phyloP scores from a whole-genome alignment of 495 filamentous ascomycete genomes.

The Hyaloscypha variabilis region DNA sequence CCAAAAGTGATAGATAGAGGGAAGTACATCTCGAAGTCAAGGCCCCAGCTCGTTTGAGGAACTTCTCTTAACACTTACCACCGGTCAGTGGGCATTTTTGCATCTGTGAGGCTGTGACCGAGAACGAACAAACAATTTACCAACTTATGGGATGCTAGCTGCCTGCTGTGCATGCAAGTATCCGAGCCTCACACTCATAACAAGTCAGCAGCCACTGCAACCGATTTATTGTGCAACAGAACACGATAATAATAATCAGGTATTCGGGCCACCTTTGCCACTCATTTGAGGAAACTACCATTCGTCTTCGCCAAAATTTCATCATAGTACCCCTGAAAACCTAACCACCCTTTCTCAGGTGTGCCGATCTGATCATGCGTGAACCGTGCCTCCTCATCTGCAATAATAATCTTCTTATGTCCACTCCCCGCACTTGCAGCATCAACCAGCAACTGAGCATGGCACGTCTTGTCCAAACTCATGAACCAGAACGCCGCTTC shows the following conservation, averaged over 20 bases:
- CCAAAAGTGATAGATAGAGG: background rate
- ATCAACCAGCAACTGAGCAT: constrained; percentile 67
- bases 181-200: background rate
- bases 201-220: background rate
- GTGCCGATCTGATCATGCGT: constrained; percentile 37
- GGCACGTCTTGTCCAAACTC: constrained; percentile 66
- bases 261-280: background rate
- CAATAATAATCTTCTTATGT: constrained; percentile 58
- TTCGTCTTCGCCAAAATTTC: constrained; percentile 49
- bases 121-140: background rate
- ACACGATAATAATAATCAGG: background rate
- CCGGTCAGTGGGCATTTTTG: background rate
- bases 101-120: background rate
- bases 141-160: too few relatives aligned
- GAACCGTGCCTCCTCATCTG: constrained; percentile 52
- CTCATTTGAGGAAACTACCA: constrained; percentile 40
- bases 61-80: background rate
- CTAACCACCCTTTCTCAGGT: constrained; percentile 47
- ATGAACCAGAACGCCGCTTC: constrained; percentile 71
- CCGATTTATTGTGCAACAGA: background rate
- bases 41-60: background rate
- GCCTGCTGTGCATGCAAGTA: background rate
- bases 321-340: constrained; percentile 54
- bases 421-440: constrained; percentile 57
- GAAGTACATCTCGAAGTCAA: background rate